These are phyloP conservation scores for Lachnellula occidentalis DNA, from an alignment of 2,329 filamentous ascomycete species.

Conservation along the genomic window DNA sequence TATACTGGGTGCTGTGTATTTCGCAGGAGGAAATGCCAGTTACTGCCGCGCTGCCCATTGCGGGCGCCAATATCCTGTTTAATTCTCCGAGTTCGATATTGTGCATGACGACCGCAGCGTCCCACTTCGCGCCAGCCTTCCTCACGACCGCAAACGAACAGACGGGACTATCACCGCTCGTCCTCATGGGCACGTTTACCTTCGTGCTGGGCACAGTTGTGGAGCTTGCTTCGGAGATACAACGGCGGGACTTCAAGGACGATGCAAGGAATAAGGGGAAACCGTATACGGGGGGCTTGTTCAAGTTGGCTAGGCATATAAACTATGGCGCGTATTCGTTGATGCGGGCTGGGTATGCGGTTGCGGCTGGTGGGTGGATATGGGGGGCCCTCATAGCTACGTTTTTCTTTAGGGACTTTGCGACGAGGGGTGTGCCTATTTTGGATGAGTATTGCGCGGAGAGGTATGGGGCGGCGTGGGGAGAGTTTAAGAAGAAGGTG, in stretches of 20 bases:
- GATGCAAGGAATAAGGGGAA: conserved; percentile 47
- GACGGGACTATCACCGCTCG: conserved; percentile 11
- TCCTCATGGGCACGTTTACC: conserved; percentile 43
- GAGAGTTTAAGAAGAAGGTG: conserved; percentile 33
- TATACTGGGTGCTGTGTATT: conserved; percentile 45
- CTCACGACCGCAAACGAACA: conserved; percentile 9
- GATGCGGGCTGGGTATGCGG: conserved; percentile 45
- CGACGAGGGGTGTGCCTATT: conserved; percentile 38
- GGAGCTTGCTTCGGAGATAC: conserved; percentile 52
- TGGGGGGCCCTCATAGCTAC: conserved; percentile 37
- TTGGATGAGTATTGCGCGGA: conserved; percentile 44
- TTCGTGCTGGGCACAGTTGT: conserved; percentile 47
- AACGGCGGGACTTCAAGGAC: conserved; percentile 48
- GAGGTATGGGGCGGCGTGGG: conserved; percentile 37
- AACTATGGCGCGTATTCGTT: conserved; percentile 49
- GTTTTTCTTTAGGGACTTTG: conserved; percentile 43
- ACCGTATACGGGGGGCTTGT: conserved; percentile 44
- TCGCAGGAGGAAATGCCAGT: conserved; percentile 46
- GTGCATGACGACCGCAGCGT: conserved; percentile 45
- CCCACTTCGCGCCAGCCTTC: conserved; percentile 27
- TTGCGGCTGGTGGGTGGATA: conserved; percentile 42
- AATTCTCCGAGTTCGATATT: conserved; percentile 53
- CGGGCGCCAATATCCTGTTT: conserved; percentile 46
- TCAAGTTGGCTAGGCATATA: conserved; percentile 44
- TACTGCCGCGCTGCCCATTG: conserved; percentile 38